A percentile compares a stretch with the other conserved stretches of the same genome.
Evolutionary conservation across 768 basidiomycete genomes (phyloP).

Genomic region (Leccinum aurantiacum): DNA sequence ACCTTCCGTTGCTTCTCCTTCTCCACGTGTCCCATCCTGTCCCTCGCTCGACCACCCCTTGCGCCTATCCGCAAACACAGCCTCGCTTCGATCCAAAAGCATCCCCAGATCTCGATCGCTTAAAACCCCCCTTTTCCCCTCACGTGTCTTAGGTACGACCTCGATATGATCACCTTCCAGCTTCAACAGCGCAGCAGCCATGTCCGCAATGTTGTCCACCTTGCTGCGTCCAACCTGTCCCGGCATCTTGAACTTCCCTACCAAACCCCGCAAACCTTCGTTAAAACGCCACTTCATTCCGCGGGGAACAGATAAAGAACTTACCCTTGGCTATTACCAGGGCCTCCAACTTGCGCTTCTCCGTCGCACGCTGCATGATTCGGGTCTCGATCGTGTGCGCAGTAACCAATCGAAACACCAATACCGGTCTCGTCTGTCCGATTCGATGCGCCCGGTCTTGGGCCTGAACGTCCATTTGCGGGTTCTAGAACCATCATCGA

Average conservation of each 20-base stretch:
- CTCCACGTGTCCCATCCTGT: not conserved
- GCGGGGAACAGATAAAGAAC: not conserved
- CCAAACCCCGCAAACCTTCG: not conserved
- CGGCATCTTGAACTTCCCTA: slow-evolving; percentile 84
- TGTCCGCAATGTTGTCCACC: slow-evolving; percentile 70
- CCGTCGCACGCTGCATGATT: slow-evolving; percentile 84
- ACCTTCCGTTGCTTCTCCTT: slow-evolving; percentile 3
- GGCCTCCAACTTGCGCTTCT: slow-evolving; percentile 89
- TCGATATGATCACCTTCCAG: slow-evolving; percentile 90
- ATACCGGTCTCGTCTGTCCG: slow-evolving; percentile 87
- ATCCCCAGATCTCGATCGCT: slow-evolving; percentile 78
- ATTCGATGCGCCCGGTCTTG: slow-evolving; percentile 96
- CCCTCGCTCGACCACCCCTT: slow-evolving; percentile 67
- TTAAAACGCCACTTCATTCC: not conserved
- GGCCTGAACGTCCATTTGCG: slow-evolving; percentile 96
- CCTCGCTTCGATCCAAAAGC: slow-evolving; percentile 75
- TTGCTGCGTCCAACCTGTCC: slow-evolving; percentile 53
- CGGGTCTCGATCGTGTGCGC: slow-evolving; percentile 90
- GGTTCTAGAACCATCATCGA: slow-evolving; percentile 53
- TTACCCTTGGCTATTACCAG: slow-evolving; percentile 91
- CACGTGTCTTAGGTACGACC: slow-evolving; percentile 68
- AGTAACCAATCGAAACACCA: slow-evolving; percentile 85
- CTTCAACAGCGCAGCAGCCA: slow-evolving; percentile 72
- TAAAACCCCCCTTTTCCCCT: slow-evolving; percentile 70
- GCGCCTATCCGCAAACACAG: slow-evolving; percentile 68